These are phyloP conservation scores for Samsoniella hepiali DNA, from an alignment of 2,329 filamentous ascomycete genomes.

Conservation along the genomic window DNA sequence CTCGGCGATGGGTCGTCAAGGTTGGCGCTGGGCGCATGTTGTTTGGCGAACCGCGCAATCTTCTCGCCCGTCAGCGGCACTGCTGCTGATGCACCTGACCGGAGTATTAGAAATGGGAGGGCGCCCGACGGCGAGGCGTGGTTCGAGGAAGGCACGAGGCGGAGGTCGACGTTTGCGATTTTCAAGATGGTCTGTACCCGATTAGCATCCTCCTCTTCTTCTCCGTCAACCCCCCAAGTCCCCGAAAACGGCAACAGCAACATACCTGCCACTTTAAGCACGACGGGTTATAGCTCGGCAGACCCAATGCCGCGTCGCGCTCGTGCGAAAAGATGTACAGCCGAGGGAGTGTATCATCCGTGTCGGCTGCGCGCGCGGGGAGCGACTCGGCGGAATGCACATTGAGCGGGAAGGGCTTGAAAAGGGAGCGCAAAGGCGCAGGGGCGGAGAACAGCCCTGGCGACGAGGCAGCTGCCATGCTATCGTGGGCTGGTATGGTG, in stretches of 20 bases:
- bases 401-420: conserved; percentile 76
- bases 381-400: conserved; percentile 74
- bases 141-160: conserved; percentile 72
- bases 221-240: neutral
- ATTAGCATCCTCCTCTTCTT: too few species aligned
- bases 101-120: conserved; percentile 74
- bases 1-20: conserved; percentile 52
- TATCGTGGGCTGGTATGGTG: neutral
- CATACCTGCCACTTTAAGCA: conserved; percentile 96
- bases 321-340: conserved; percentile 75
- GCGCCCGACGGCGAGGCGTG: conserved; percentile 86
- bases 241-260: conserved; percentile 17
- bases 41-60: conserved; percentile 65
- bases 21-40: conserved; percentile 33
- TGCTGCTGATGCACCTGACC: neutral
- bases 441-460: conserved; percentile 57
- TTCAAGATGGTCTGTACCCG: conserved; percentile 70
- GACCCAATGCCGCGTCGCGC: conserved; percentile 56
- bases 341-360: conserved; percentile 38
- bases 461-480: neutral
- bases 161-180: conserved; percentile 68
- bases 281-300: conserved; percentile 82
- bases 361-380: conserved; percentile 53
- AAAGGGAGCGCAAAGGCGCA: conserved; percentile 73
- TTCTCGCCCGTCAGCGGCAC: conserved; percentile 49